Evolutionary conservation across 441 rosid genomes (phyloP).

Genomic region (Pelargonium australe): DNA sequence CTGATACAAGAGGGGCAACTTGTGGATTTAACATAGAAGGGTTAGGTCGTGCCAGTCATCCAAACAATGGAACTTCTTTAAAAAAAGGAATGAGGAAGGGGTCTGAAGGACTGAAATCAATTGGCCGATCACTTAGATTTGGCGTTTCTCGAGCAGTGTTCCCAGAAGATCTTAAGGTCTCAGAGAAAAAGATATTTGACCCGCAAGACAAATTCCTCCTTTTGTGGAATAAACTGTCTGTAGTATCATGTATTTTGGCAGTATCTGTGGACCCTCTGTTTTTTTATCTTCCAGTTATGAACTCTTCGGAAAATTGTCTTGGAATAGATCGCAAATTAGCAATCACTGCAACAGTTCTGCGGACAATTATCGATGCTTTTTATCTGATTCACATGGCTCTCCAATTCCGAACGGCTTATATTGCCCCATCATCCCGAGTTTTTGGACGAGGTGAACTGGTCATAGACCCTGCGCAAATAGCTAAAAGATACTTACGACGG

Average conservation of each 20-base stretch:
- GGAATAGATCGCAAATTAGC: constrained; percentile 73
- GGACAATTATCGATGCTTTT: constrained; percentile 71
- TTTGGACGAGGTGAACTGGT: constrained; percentile 98
- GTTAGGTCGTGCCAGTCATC: constrained; percentile 32
- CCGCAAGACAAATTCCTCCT: constrained; percentile 87
- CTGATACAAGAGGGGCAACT: constrained; percentile 49
- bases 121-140: constrained; percentile 85
- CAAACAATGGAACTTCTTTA: constrained; percentile 45
- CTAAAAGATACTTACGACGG: constrained; percentile 68
- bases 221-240: constrained; percentile 68
- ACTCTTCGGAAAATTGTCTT: constrained; percentile 43
- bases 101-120: constrained; percentile 86
- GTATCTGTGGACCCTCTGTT: constrained; percentile 89
- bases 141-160: constrained; percentile 89
- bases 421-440: constrained; percentile 93
- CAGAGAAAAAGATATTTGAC: constrained; percentile 84
- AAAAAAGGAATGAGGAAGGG: constrained; percentile 75
- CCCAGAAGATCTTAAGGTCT: constrained; percentile 89
- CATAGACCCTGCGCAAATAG: constrained; percentile 78
- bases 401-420: constrained; percentile 89
- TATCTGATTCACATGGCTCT: constrained; percentile 86
- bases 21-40: constrained; percentile 71
- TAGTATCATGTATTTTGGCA: constrained; percentile 73
- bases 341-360: constrained; percentile 55
- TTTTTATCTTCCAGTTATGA: constrained; percentile 80